phyloP scores from a whole-genome alignment of 1,284 basidiomycete genomes.

The Taiwanofungus camphoratus region DNA sequence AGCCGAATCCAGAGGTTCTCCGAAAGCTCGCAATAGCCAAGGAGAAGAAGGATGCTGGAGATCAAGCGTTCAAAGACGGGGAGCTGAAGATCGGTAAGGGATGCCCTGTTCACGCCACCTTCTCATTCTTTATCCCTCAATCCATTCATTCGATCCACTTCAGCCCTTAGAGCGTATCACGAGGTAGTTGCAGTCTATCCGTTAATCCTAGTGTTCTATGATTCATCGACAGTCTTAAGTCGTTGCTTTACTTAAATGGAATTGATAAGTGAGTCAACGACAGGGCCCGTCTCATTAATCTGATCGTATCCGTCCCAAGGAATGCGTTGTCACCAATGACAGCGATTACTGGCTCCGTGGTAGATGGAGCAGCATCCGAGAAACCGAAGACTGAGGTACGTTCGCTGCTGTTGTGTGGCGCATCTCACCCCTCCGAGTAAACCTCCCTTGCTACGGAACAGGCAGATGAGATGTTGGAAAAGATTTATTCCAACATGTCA shows the following conservation, averaged over 20 bases:
- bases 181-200: slow-evolving; percentile 35
- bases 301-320: slow-evolving; percentile 7
- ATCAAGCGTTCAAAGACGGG: slow-evolving; percentile 67
- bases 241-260: slow-evolving; percentile 64
- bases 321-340: slow-evolving; percentile 21
- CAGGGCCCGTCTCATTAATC: background rate
- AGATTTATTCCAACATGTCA: slow-evolving; percentile 77
- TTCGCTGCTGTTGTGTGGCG: background rate
- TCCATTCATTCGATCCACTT: background rate
- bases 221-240: slow-evolving; percentile 26
- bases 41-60: slow-evolving; percentile 68
- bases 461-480: slow-evolving; percentile 70
- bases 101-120: background rate
- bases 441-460: slow-evolving; percentile 23
- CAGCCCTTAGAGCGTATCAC: slow-evolving; percentile 63
- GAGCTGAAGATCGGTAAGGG: slow-evolving; percentile 57
- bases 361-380: slow-evolving; percentile 19
- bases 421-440: background rate
- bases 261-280: slow-evolving; percentile 55
- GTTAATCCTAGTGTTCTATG: background rate
- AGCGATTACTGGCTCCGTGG: slow-evolving; percentile 11
- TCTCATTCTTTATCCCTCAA: background rate
- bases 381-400: slow-evolving; percentile 34
- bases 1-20: slow-evolving; percentile 25
- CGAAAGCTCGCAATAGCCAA: slow-evolving; percentile 56